These are phyloP conservation scores for Paramarasmius palmivorus DNA, from an alignment of 1,284 basidiomycete species.

Conservation along the genomic window DNA sequence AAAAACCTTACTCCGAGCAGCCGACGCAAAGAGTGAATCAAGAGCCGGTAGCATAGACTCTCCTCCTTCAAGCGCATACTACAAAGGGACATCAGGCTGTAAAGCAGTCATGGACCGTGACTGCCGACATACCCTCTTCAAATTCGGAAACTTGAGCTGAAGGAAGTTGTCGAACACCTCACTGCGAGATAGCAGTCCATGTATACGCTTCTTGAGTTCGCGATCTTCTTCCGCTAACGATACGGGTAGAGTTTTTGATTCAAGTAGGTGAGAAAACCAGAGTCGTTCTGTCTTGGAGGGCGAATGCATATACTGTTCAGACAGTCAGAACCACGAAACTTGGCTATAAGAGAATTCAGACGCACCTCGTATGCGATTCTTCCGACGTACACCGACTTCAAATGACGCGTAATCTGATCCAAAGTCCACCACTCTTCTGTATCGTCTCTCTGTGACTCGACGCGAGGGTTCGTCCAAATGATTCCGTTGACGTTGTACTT, in stretches of 20 bases:
- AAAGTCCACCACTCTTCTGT: constrained; percentile 66
- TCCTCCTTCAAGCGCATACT: constrained; percentile 84
- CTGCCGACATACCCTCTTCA: constrained; percentile 59
- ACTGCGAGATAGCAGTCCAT: constrained; percentile 68
- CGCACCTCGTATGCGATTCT: constrained; percentile 78
- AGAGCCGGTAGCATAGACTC: constrained; percentile 89
- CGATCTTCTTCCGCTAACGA: constrained; percentile 32
- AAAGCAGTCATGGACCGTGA: not conserved
- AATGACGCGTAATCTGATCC: constrained; percentile 66
- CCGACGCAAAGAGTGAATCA: constrained; percentile 70
- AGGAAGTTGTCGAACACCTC: constrained; percentile 85
- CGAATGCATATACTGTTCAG: constrained; percentile 73
- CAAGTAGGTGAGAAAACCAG: constrained; percentile 85
- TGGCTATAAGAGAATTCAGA: not conserved
- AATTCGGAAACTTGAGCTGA: constrained; percentile 79
- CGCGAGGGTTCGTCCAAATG: constrained; percentile 65
- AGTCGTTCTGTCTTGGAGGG: constrained; percentile 77
- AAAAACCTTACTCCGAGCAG: constrained; percentile 53
- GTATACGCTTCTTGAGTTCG: constrained; percentile 54
- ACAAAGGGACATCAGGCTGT: not conserved
- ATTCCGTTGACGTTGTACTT: constrained; percentile 80
- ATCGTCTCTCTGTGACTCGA: constrained; percentile 36
- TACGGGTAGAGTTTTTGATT: constrained; percentile 53
- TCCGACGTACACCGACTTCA: constrained; percentile 76
- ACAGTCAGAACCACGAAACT: not conserved